Evolutionary conservation across 2,329 filamentous ascomycete genomes (phyloP).

Genomic region (Colletotrichum eleusines): DNA sequence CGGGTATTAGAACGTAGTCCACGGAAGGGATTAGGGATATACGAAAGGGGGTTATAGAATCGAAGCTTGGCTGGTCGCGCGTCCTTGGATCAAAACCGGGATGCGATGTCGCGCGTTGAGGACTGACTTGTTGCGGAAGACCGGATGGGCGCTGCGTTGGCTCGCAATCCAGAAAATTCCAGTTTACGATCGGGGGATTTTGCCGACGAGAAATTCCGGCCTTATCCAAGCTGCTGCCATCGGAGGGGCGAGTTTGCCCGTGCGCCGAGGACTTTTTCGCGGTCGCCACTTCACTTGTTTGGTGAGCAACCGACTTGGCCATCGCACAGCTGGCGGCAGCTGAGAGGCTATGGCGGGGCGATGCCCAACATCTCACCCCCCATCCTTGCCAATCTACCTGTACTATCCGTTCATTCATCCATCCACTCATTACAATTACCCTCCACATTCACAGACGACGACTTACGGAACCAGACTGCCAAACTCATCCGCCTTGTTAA

Average conservation of each 20-base stretch:
- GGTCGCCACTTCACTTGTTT: background rate
- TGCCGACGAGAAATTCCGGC: slow-evolving; percentile 41
- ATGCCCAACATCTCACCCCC: no score
- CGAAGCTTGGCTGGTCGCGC: slow-evolving; percentile 7
- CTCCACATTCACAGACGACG: no score
- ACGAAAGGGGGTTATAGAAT: background rate
- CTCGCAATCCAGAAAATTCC: slow-evolving; percentile 35
- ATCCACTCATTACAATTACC: no score
- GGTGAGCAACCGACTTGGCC: no score
- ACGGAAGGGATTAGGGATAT: background rate
- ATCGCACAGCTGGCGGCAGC: no score
- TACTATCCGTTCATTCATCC: no score
- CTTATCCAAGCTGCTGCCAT: background rate
- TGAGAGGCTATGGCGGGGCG: no score
- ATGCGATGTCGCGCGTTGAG: slow-evolving; percentile 30
- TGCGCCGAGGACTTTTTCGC: slow-evolving; percentile 15
- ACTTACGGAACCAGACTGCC: no score
- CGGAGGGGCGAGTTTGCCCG: slow-evolving; percentile 25
- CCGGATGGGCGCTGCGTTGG: slow-evolving; percentile 8
- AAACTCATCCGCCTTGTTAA: no score
- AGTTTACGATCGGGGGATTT: slow-evolving; percentile 27
- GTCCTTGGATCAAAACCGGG: background rate
- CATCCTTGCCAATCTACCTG: no score
- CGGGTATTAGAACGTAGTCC: slow-evolving; percentile 21
- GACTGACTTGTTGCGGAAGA: slow-evolving; percentile 11